These are phyloP conservation scores for Xanthoceras sorbifolium DNA, from an alignment of 345 rosid genomes.

Conservation along the genomic window DNA sequence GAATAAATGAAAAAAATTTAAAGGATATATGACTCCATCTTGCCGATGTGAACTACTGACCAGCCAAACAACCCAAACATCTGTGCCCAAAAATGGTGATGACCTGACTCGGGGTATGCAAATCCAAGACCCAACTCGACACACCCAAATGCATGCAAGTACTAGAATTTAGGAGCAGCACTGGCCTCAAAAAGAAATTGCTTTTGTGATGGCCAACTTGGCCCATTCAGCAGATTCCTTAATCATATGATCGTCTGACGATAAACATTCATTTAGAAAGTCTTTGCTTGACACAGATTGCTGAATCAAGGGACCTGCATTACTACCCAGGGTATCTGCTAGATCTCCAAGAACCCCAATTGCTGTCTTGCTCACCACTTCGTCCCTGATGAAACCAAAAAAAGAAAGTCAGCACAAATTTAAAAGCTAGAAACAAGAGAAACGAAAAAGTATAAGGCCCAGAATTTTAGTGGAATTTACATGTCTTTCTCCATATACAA, in stretches of 20 bases:
- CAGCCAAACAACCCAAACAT: conserved; percentile 25
- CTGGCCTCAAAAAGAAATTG: conserved; percentile 48
- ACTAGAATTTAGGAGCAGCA: conserved; percentile 28
- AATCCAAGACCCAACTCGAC: conserved; percentile 41
- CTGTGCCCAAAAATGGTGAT: conserved; percentile 36
- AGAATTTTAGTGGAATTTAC: conserved; percentile 12
- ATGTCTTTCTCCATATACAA: conserved; percentile 46
- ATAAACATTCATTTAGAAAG: conserved; percentile 55
- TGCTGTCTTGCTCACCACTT: conserved; percentile 51
- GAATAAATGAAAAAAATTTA: conserved; percentile 16
- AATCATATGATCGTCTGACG: conserved; percentile 54
- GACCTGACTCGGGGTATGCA: conserved; percentile 50
- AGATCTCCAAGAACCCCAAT: conserved; percentile 64
- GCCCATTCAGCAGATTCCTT: conserved; percentile 76
- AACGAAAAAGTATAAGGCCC: not conserved
- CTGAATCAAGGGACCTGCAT: conserved; percentile 59
- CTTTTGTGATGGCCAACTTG: conserved; percentile 59
- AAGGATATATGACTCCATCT: conserved; percentile 18
- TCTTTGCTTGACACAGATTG: conserved; percentile 55
- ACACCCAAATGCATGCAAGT: conserved; percentile 63
- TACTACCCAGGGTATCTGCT: conserved; percentile 58
- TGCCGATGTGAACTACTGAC: conserved; percentile 22
- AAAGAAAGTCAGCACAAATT: not conserved
- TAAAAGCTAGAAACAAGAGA: not conserved
- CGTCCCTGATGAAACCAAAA: conserved; percentile 47